Conservation (phyloP, 1,139 yeast species). For the Kluyveromyces sp. region DNA sequence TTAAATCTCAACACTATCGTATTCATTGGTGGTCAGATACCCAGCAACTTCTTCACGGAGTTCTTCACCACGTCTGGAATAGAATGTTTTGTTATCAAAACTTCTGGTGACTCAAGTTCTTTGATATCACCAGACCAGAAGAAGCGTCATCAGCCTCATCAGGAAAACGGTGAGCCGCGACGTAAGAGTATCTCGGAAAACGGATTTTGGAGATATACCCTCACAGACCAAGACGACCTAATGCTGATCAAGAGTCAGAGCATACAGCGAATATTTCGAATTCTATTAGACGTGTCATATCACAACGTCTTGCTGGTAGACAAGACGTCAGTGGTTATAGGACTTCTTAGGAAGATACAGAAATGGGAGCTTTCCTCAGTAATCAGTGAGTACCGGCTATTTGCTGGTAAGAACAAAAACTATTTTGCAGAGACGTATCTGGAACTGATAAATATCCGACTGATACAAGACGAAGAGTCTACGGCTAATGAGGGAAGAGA, state of each 20-base stretch:
- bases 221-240: slow-evolving; percentile 49
- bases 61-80: slow-evolving; percentile 30
- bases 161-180: background rate
- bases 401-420: slow-evolving; percentile 64
- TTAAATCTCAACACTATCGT: slow-evolving; percentile 50
- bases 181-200: background rate
- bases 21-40: slow-evolving; percentile 65
- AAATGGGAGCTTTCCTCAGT: slow-evolving; percentile 86
- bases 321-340: slow-evolving; percentile 71
- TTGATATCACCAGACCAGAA: slow-evolving; percentile 6
- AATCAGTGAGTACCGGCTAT: slow-evolving; percentile 75
- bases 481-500: slow-evolving; percentile 9
- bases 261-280: slow-evolving; percentile 49
- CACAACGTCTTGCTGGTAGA: slow-evolving; percentile 74
- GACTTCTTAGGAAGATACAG: slow-evolving; percentile 72
- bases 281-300: slow-evolving; percentile 55
- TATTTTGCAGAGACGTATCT: slow-evolving; percentile 78
- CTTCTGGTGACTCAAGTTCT: slow-evolving; percentile 17
- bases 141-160: background rate
- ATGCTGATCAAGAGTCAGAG: slow-evolving; percentile 61
- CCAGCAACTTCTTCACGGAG: slow-evolving; percentile 41
- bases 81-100: slow-evolving; percentile 27
- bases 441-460: slow-evolving; percentile 58
- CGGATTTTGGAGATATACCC: slow-evolving; percentile 11
- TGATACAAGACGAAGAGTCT: slow-evolving; percentile 31